These are phyloP conservation scores for Leccinum incarnatum DNA, from an alignment of 768 basidiomycete species.

Conservation along the genomic window DNA sequence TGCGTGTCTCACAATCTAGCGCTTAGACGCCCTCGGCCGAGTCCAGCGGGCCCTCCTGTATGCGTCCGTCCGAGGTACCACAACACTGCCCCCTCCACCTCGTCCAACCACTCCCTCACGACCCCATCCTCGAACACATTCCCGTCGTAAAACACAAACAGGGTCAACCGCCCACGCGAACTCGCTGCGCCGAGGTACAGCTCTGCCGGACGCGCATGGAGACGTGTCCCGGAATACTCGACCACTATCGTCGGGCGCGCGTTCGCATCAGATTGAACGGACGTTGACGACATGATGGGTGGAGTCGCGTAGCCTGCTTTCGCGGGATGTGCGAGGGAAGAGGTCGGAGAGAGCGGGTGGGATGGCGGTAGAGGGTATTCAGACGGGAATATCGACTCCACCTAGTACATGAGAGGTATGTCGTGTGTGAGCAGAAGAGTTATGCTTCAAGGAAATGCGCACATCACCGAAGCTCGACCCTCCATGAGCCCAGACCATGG, in stretches of 20 bases:
- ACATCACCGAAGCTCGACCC: conserved; percentile 33
- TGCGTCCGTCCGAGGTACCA: conserved; percentile 29
- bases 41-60: background rate
- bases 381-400: conserved; percentile 34
- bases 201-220: conserved; percentile 46
- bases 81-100: conserved; percentile 36
- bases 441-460: background rate
- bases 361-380: conserved; percentile 34
- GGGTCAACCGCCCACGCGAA: conserved; percentile 28
- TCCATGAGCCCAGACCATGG: conserved; percentile 11
- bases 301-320: conserved; percentile 9
- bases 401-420: conserved; percentile 19
- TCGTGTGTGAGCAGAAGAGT: background rate
- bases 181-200: conserved; percentile 42
- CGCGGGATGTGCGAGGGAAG: conserved; percentile 6
- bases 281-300: background rate
- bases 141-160: conserved; percentile 40
- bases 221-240: conserved; percentile 9
- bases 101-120: conserved; percentile 47
- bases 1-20: no score
- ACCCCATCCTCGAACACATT: conserved; percentile 44
- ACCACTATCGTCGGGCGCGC: conserved; percentile 11
- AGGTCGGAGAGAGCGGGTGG: conserved; percentile 23
- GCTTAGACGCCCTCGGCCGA: no score
- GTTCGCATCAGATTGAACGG: background rate